Evolutionary conservation across 2,329 filamentous ascomycete species (phyloP).

Genomic region (Pseudogymnoascus sp.): DNA sequence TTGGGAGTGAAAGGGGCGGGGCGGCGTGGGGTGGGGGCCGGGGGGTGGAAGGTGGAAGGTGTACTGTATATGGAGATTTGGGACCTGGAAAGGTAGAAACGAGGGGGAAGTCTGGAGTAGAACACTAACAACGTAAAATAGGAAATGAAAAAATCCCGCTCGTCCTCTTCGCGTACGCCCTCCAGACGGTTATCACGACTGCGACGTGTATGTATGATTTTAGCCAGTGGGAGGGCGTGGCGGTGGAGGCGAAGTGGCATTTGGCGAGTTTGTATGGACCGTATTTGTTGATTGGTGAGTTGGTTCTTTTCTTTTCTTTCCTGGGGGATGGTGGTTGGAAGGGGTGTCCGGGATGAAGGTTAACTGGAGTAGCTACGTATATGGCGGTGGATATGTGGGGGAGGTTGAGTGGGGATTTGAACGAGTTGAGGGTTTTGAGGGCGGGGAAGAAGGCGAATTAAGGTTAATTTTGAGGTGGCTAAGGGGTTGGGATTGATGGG

Average conservation of each 20-base stretch:
- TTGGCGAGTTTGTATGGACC: slow-evolving; percentile 47
- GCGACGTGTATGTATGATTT: slow-evolving; percentile 54
- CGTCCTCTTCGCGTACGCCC: slow-evolving; percentile 49
- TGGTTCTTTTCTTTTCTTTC: no score
- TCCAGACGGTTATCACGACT: slow-evolving; percentile 53
- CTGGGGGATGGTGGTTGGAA: no score
- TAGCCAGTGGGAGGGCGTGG: slow-evolving; percentile 43
- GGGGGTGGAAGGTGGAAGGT: no score
- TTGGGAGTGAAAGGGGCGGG: no score
- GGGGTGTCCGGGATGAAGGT: not conserved
- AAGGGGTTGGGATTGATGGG: not conserved
- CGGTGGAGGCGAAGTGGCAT: slow-evolving; percentile 36
- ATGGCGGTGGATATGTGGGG: slow-evolving; percentile 35
- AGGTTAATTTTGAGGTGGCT: not conserved
- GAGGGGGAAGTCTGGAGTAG: no score
- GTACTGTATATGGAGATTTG: no score
- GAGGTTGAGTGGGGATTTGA: slow-evolving; percentile 19
- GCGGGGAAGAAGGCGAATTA: slow-evolving; percentile 4
- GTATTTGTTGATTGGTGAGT: slow-evolving; percentile 47
- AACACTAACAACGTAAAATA: no score
- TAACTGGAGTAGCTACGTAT: slow-evolving; percentile 27
- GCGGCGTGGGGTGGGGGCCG: no score
- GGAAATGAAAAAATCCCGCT: slow-evolving; percentile 32
- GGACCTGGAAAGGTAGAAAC: no score
- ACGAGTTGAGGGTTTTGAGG: not conserved